These are phyloP conservation scores for Allodekkera sacchari DNA, from an alignment of 805 yeast genomes.

Conservation along the genomic window DNA sequence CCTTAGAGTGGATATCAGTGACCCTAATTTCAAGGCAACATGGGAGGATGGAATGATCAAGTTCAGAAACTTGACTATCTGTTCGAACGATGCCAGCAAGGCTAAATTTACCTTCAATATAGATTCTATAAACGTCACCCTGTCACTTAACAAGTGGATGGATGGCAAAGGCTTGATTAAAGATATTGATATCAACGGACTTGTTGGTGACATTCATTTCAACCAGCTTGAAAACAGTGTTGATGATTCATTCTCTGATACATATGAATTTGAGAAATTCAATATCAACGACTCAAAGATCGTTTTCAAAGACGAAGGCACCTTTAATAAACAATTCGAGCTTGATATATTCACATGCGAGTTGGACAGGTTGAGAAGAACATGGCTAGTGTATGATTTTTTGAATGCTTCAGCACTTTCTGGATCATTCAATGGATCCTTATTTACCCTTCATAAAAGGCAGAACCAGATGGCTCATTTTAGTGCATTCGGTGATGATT, in stretches of 20 bases:
- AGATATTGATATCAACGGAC: slow-evolving; percentile 40
- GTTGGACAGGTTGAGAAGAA: slow-evolving; percentile 49
- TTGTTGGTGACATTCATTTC: slow-evolving; percentile 29
- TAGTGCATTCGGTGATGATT: slow-evolving; percentile 21
- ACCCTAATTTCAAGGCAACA: slow-evolving; percentile 31
- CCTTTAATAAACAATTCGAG: slow-evolving; percentile 29
- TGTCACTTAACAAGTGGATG: slow-evolving; percentile 47
- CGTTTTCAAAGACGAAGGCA: slow-evolving; percentile 17
- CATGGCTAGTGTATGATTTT: slow-evolving; percentile 54
- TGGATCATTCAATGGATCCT: slow-evolving; percentile 66
- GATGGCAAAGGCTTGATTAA: slow-evolving; percentile 45
- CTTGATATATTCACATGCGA: slow-evolving; percentile 60
- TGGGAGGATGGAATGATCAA: slow-evolving; percentile 43
- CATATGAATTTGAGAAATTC: slow-evolving; percentile 32
- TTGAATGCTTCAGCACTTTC: slow-evolving; percentile 63
- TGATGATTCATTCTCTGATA: slow-evolving; percentile 18
- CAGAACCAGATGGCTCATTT: slow-evolving; percentile 48
- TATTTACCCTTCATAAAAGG: slow-evolving; percentile 70
- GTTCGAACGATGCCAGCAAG: slow-evolving; percentile 9
- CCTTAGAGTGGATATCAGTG: slow-evolving; percentile 19
- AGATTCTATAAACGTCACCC: slow-evolving; percentile 34
- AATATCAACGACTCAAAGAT: slow-evolving; percentile 46
- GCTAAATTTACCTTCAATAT: slow-evolving; percentile 28
- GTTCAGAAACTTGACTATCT: slow-evolving; percentile 32
- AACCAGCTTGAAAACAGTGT: slow-evolving; percentile 8